Evolutionary conservation across 345 rosid species (phyloP).

Genomic region (Citrus cavaleriei): DNA sequence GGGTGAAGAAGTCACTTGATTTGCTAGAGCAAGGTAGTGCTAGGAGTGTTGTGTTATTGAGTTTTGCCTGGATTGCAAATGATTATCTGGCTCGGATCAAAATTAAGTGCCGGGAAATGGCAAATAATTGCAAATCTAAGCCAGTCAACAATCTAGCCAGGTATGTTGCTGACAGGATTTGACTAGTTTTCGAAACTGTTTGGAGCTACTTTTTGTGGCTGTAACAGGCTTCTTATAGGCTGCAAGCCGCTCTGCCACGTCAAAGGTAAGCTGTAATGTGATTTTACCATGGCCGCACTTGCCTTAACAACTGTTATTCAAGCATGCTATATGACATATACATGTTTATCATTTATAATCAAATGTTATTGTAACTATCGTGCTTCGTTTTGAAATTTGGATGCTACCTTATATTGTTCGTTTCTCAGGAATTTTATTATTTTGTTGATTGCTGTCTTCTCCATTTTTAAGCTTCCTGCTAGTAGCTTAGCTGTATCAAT

Average conservation of each 20-base stretch:
- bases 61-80: constrained; percentile 87
- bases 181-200: constrained; percentile 16
- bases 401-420: neutral
- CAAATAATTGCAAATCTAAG: constrained; percentile 36
- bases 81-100: constrained; percentile 87
- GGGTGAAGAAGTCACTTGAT: constrained; percentile 54
- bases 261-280: neutral
- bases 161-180: constrained; percentile 64
- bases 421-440: neutral
- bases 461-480: too few species aligned
- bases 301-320: neutral
- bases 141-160: constrained; percentile 56
- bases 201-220: neutral
- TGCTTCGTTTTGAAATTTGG: neutral
- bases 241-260: too few species aligned
- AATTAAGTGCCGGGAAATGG: constrained; percentile 31
- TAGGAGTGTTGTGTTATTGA: constrained; percentile 39
- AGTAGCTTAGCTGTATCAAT: too few species aligned
- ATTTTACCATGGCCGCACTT: neutral
- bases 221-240: too few species aligned
- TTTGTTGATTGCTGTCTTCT: neutral
- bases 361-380: neutral
- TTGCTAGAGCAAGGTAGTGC: constrained; percentile 41
- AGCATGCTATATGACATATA: neutral
- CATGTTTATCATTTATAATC: neutral